Evolutionary conservation across 2,329 filamentous ascomycete species (phyloP).

Genomic region (Rhytidhysteron rufulum): DNA sequence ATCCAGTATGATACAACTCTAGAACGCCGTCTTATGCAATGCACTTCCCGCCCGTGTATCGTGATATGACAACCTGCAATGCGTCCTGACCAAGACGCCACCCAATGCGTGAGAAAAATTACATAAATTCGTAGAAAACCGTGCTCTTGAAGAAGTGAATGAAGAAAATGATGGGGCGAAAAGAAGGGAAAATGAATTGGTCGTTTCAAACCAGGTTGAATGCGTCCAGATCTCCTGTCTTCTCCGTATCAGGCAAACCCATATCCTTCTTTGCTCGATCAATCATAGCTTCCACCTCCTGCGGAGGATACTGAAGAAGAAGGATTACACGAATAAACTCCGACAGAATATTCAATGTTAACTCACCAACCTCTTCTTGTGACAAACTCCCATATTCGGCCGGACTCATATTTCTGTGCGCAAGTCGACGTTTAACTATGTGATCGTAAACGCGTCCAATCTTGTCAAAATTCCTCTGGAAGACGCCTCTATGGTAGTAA

Average conservation of each 20-base stretch:
- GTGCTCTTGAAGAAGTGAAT: no score
- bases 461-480: constrained; percentile 10
- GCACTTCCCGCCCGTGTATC: no score
- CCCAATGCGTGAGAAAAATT: no score
- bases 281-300: constrained; percentile 26
- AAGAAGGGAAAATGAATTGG: no score
- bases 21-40: no score
- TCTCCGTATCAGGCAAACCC: constrained; percentile 18
- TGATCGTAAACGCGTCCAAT: constrained; percentile 18
- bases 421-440: constrained; percentile 14
- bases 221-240: constrained; percentile 28
- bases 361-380: constrained; percentile 18
- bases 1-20: no score
- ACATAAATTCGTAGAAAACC: no score
- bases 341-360: constrained; percentile 24
- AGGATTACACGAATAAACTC: constrained; percentile 29
- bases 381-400: constrained; percentile 13
- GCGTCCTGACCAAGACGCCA: no score
- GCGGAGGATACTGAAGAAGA: constrained; percentile 17
- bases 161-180: no score
- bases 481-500: constrained; percentile 13
- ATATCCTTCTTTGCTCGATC: constrained; percentile 19
- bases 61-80: no score
- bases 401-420: constrained; percentile 12
- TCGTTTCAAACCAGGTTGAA: constrained; percentile 19